phyloP scores from a whole-genome alignment of 2,329 filamentous ascomycete species.

The Sporothrix phasma region DNA sequence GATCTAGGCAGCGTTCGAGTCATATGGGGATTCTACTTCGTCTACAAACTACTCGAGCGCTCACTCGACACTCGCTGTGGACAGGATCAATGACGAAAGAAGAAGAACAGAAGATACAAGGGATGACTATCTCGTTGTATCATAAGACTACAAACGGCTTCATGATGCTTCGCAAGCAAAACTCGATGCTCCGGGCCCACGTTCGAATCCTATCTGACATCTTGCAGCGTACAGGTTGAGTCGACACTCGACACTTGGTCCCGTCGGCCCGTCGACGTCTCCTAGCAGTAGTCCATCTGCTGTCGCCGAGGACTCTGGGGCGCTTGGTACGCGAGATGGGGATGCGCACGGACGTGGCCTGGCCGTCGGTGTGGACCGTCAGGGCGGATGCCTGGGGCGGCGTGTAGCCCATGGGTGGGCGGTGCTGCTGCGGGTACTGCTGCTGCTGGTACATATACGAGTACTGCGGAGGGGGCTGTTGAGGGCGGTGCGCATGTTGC shows the following conservation, averaged over 20 bases:
- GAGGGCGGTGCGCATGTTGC: not conserved
- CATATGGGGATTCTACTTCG: not conserved
- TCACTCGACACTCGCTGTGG: not conserved
- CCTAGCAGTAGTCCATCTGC: not conserved
- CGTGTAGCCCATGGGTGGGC: not conserved
- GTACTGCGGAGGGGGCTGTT: not conserved
- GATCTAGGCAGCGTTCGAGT: not conserved
- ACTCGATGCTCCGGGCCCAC: not conserved
- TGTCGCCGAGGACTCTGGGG: not conserved
- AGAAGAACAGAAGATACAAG: not conserved
- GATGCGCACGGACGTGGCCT: conserved; percentile 15
- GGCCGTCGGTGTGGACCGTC: conserved; percentile 9
- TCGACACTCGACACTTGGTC: not conserved
- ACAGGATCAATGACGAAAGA: not conserved
- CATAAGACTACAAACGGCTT: not conserved
- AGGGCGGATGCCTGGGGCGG: conserved; percentile 7
- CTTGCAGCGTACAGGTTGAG: too few relatives aligned
- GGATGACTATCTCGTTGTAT: too few relatives aligned
- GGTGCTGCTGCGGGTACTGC: not conserved
- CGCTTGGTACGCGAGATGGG: conserved; percentile 11
- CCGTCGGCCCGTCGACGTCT: not conserved
- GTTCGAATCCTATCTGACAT: not conserved
- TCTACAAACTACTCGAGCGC: not conserved
- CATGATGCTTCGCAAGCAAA: not conserved
- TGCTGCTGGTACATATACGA: conserved; percentile 5